Base-by-base conservation (phyloP, 768 basidiomycete species). In the Leccinum truebloodii region DNA sequence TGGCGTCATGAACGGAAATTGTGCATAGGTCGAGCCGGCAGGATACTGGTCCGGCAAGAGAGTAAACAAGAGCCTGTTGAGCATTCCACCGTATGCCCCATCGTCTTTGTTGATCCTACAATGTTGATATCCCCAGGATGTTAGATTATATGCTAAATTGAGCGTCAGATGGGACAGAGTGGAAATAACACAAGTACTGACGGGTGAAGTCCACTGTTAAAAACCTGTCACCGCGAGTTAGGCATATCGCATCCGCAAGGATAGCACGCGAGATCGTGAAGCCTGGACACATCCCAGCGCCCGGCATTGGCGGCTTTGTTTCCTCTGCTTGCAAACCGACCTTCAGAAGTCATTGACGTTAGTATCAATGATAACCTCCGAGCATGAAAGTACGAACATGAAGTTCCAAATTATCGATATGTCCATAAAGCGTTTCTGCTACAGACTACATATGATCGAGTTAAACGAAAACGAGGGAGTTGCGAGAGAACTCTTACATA, bases 241-340 rank as follows among this genome's bases (percentile, higher is more conserved):
- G 77, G 63, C 81, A 85, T 39, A 92, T 85, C 3, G 90, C 90
- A 69, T 92, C 90, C 9, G 86, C 80, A 14, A 94, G 78, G 63
- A 94, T 94, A 20, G 90, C 89, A 50, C 92, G 81, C 6, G 90
- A 90, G 62, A 91, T 88, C 5, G 92, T 93, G 75, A 86, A 92
- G 28, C 90, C 89, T 7, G 90, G 90, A 70, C 90, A 92, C 6
- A 93, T 69, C 12, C 91, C 92, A 6, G 89, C 86, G 8, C 90
- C 92, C 2, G 84, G 81, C 24, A 79, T 78, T 9, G 85, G 81
- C 3, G 65, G 60, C 68, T 92, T 93, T 3, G 88, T 68, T 65
- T 92, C 79, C 70, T 94, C 92, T 4, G 89, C 88, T 75, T 87
- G 86, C 32, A 89, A 73, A 10, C 88, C 88, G 32, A 85, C 82